Evolutionary conservation across 2,329 filamentous ascomycete genomes (phyloP).

Genomic region (Orbilia javanica): DNA sequence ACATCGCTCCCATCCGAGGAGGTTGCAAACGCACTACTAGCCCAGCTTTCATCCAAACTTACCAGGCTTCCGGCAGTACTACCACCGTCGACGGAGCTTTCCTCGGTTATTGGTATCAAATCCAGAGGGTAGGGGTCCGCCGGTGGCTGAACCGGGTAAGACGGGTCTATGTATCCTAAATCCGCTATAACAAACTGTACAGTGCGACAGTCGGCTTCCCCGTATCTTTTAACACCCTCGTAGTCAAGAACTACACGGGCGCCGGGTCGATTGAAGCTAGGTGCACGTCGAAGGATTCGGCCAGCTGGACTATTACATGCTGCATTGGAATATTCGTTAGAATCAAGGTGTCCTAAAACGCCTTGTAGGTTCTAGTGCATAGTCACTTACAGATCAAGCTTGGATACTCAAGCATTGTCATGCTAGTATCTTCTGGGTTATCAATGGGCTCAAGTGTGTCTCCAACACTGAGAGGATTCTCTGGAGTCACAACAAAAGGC

Average conservation of each 20-base stretch:
- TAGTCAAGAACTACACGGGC: background rate
- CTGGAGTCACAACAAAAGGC: background rate
- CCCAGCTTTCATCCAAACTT: conserved; percentile 8
- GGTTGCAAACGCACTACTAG: conserved; percentile 14
- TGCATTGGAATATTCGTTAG: background rate
- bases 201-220: conserved; percentile 18
- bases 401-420: conserved; percentile 18
- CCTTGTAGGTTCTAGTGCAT: background rate
- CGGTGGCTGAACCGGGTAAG: background rate
- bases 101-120: conserved; percentile 4
- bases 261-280: background rate
- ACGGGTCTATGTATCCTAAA: conserved; percentile 22
- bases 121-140: background rate
- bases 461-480: conserved; percentile 7
- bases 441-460: conserved; percentile 22
- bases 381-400: conserved; percentile 27
- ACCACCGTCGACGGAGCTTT: background rate
- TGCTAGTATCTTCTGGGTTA: conserved; percentile 2
- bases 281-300: conserved; percentile 36
- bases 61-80: background rate
- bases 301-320: conserved; percentile 30
- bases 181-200: conserved; percentile 25
- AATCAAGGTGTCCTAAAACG: background rate
- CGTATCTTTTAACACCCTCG: conserved; percentile 6
- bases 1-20: background rate